Evolutionary conservation across 2,329 filamentous ascomycete species (phyloP), one percentile per base, ranked within the genome.

Genomic region (Paecilomyces sp.): DNA sequence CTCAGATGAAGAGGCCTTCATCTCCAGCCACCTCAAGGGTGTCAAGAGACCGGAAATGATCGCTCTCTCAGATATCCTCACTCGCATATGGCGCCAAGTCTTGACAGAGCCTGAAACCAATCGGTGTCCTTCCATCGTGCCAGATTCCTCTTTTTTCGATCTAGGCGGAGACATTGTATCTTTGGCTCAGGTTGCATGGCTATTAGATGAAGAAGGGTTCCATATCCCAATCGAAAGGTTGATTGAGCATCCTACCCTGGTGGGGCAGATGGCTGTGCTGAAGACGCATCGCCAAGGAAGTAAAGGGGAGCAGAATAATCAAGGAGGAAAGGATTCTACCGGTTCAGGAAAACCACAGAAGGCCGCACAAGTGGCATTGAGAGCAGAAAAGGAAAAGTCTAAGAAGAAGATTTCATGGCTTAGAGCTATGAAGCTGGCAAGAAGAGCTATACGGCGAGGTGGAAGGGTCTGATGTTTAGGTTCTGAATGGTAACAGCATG

Each of bases 161-260:
- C 70, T 76, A 2, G 75, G 75, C 3, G 75, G 75, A 8, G 75
- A 77, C 52, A 68, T 79, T 31, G 72, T 77, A 63, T 71, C 71
- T 22, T 68, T 78, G 56, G 76, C 73, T 1, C 74, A 76, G 34
- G 65, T 77, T 5, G 70, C 70, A n/a, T 76, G 75, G 69, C 66
- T 77, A 1, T 66, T 77, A 3, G 72, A 76, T 53, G 71, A 76
- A 61, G 73, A 77, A 60, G 74, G 73, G 6, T 69, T 75, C 55
- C 70, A 71, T 54, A 69, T 77, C 3, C 68, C 68, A 3, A 64
- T 78, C 0, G 75, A 78, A 53, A 74, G 77, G 57, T 66, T 78
- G 13, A 72, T 77, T 12, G 71, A 74, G 30, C 71, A 75, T 13
- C 72, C 75, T 0, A 75, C 74, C 1, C 75, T 78, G 70, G 64